These are phyloP conservation scores for Ilyonectria robusta DNA, from an alignment of 2,329 filamentous ascomycete species.

Conservation along the genomic window DNA sequence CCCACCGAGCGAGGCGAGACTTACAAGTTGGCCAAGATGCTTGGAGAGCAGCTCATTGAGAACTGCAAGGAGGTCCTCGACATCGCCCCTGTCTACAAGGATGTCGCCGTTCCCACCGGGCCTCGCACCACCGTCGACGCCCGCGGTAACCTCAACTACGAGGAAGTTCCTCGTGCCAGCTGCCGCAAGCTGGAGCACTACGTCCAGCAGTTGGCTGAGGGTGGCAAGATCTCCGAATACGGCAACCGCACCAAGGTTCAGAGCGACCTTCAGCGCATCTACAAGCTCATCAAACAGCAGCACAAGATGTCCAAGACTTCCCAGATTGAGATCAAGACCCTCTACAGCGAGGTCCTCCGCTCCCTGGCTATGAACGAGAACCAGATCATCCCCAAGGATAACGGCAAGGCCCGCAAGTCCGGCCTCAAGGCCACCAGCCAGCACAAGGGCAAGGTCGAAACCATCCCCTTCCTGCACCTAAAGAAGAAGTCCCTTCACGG, in stretches of 20 bases:
- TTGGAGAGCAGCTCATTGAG: constrained; percentile 93
- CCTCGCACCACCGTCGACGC: constrained; percentile 94
- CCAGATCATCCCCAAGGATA: constrained; percentile 93
- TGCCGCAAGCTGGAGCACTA: constrained; percentile 99
- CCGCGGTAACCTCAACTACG: constrained; percentile 92
- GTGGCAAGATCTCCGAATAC: constrained; percentile 98
- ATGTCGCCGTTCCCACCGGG: constrained; percentile 91
- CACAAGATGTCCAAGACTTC: constrained; percentile 97
- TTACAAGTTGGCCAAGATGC: constrained; percentile 96
- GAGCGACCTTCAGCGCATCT: constrained; percentile 93
- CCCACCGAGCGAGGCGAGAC: constrained; percentile 97
- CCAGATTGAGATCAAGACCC: constrained; percentile 93
- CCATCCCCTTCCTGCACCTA: constrained; percentile 96
- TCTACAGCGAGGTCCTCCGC: constrained; percentile 95
- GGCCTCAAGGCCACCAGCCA: constrained; percentile 67
- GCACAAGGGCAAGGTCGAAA: constrained; percentile 93
- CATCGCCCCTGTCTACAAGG: constrained; percentile 91
- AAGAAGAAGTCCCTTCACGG: constrained; percentile 95
- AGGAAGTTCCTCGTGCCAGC: constrained; percentile 87
- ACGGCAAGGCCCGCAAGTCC: constrained; percentile 74
- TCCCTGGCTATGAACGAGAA: constrained; percentile 98
- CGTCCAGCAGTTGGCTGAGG: constrained; percentile 97
- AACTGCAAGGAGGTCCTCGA: constrained; percentile 96
- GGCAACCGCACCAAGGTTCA: constrained; percentile 98
- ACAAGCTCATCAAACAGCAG: constrained; percentile 98